Conservation (phyloP, 1,139 yeast genomes). For the Debaryomyces subglobosus region DNA sequence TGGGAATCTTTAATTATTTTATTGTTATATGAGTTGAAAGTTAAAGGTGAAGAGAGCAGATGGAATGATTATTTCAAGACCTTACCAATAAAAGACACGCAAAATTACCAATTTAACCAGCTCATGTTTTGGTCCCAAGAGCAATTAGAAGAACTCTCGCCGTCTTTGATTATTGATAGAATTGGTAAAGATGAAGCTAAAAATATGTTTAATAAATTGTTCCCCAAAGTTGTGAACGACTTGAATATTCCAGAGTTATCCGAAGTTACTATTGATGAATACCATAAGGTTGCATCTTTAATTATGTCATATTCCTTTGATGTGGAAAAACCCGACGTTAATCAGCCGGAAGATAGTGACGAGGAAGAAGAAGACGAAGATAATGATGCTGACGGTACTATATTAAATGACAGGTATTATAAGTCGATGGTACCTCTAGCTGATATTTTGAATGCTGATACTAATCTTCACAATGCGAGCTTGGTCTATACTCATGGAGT, state of each 20-base stretch:
- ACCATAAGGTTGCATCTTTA: conserved; percentile 67
- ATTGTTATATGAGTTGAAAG: conserved; percentile 59
- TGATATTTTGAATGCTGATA: conserved; percentile 86
- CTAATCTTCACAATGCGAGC: conserved; percentile 76
- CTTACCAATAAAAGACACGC: conserved; percentile 53
- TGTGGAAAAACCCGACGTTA: conserved; percentile 28
- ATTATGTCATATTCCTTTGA: conserved; percentile 53
- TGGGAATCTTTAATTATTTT: conserved; percentile 81
- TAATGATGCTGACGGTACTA: conserved; percentile 28
- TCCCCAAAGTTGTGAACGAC: conserved; percentile 26
- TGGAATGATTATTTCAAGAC: conserved; percentile 77
- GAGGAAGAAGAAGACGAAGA: conserved; percentile 20
- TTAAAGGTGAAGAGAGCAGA: conserved; percentile 43
- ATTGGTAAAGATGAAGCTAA: conserved; percentile 73
- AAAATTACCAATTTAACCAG: conserved; percentile 54
- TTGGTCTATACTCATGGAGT: conserved; percentile 49
- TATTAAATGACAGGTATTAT: conserved; percentile 45
- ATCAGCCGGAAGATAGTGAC: conserved; percentile 20
- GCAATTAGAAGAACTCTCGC: conserved; percentile 56
- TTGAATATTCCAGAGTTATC: conserved; percentile 27
- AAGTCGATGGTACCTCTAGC: conserved; percentile 95
- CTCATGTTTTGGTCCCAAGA: conserved; percentile 77
- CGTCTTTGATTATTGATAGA: conserved; percentile 70
- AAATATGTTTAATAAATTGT: conserved; percentile 50
- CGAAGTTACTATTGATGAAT: conserved; percentile 54